phyloP scores from a whole-genome alignment of 768 basidiomycete species.

The Termitomyces sp. region DNA sequence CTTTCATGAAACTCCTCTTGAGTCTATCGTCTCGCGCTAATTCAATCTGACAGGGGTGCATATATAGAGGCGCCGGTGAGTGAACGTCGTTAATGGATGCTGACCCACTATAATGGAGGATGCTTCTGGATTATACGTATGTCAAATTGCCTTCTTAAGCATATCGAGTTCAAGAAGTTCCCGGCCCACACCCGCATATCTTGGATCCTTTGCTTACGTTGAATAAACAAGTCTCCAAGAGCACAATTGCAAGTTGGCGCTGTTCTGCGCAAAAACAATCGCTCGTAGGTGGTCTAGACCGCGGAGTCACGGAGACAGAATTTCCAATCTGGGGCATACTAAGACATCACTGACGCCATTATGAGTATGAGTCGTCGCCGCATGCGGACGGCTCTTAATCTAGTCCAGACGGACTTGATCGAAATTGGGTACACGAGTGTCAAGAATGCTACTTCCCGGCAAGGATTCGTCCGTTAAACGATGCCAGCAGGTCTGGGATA shows the following conservation, averaged over 20 bases:
- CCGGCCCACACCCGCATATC: background rate
- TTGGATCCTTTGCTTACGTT: background rate
- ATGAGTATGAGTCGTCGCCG: background rate
- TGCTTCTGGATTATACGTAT: background rate
- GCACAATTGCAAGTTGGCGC: background rate
- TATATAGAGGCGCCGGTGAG: background rate
- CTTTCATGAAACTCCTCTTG: background rate
- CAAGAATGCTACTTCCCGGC: slow-evolving; percentile 3
- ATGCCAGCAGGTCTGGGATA: background rate
- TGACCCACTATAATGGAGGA: background rate
- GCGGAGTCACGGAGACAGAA: background rate
- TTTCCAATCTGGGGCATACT: background rate
- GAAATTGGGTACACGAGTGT: background rate
- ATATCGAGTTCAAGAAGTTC: background rate
- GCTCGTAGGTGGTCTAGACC: background rate
- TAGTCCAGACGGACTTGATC: background rate
- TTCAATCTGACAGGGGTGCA: background rate
- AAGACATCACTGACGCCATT: background rate
- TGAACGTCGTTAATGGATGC: background rate
- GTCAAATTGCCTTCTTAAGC: background rate
- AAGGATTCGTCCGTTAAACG: background rate
- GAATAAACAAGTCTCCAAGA: background rate
- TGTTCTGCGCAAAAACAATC: too few relatives aligned
- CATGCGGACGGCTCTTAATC: background rate
- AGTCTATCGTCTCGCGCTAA: background rate